A percentile compares a stretch with the other conserved stretches of the same genome.
Conservation (phyloP, 495 filamentous ascomycete species). For the Podospora pseudocomata region DNA sequence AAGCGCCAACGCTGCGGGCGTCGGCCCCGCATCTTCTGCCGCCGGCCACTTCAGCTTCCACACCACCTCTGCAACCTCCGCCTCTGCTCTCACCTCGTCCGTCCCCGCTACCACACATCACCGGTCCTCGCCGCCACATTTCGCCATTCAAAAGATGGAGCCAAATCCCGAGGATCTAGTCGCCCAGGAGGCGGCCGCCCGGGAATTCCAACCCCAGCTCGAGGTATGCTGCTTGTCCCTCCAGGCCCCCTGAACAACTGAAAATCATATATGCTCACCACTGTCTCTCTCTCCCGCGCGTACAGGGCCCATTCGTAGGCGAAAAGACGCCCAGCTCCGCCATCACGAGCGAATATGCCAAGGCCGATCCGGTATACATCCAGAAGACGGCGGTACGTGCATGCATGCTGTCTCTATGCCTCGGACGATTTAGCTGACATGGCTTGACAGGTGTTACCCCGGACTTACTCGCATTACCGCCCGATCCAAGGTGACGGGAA, state of each 20-base stretch:
- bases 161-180: conserved; percentile 39
- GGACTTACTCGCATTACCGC: conserved; percentile 83
- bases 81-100: conserved; percentile 25
- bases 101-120: conserved; percentile 23
- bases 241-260: no score
- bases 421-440: conserved; percentile 3
- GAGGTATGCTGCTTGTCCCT: conserved; percentile 46
- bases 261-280: conserved; percentile 13
- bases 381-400: conserved; percentile 74
- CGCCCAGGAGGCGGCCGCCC: conserved; percentile 54
- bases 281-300: conserved; percentile 4
- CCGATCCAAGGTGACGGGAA: conserved; percentile 89
- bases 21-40: conserved; percentile 35
- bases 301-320: conserved; percentile 79
- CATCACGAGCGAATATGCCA: conserved; percentile 84
- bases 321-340: conserved; percentile 68
- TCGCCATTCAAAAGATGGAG: conserved; percentile 39
- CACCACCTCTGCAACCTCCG: conserved; percentile 26
- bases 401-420: conserved; percentile 15
- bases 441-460: conserved; percentile 62
- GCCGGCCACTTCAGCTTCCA: conserved; percentile 28
- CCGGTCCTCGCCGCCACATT: conserved; percentile 13
- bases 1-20: conserved; percentile 19
- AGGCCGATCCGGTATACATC: conserved; percentile 79
- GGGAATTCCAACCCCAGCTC: conserved; percentile 63